A percentile compares a stretch with the other conserved stretches of the same genome.
phyloP scores from a whole-genome alignment of 331 rosid species.

The Rhamnella rubrinervis region DNA sequence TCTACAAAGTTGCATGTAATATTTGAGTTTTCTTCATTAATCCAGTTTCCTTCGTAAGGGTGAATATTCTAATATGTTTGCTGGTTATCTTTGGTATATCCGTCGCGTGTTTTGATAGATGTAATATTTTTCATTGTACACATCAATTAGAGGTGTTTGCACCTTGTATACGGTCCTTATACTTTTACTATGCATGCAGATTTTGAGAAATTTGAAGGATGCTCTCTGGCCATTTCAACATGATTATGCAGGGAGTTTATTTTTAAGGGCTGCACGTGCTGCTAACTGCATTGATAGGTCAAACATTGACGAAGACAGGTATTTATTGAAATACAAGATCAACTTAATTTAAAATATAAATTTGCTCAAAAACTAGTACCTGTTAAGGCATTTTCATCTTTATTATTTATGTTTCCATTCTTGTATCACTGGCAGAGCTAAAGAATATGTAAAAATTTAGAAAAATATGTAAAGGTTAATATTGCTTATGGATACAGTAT shows the following conservation, averaged over 20 bases:
- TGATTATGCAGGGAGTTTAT: slow-evolving; percentile 57
- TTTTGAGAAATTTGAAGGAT: slow-evolving; percentile 70
- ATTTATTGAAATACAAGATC: slow-evolving; percentile 15
- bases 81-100: not conserved
- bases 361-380: too few species aligned
- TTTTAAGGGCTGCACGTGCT: slow-evolving; percentile 87
- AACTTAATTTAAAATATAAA: slow-evolving; percentile 2
- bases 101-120: not conserved
- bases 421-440: too few species aligned
- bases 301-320: slow-evolving; percentile 65
- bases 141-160: not conserved
- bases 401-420: too few species aligned
- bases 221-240: slow-evolving; percentile 95
- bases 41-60: not conserved
- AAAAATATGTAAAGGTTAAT: too few species aligned
- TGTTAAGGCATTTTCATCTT: too few species aligned
- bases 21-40: too few species aligned
- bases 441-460: too few species aligned
- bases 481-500: too few species aligned
- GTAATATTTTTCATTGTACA: not conserved
- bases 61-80: not conserved
- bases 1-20: too few species aligned
- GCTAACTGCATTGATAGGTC: slow-evolving; percentile 67
- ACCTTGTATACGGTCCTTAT: slow-evolving; percentile 16
- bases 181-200: slow-evolving; percentile 46